Conservation (phyloP, 345 rosid genomes). For the Camelina hispida region DNA sequence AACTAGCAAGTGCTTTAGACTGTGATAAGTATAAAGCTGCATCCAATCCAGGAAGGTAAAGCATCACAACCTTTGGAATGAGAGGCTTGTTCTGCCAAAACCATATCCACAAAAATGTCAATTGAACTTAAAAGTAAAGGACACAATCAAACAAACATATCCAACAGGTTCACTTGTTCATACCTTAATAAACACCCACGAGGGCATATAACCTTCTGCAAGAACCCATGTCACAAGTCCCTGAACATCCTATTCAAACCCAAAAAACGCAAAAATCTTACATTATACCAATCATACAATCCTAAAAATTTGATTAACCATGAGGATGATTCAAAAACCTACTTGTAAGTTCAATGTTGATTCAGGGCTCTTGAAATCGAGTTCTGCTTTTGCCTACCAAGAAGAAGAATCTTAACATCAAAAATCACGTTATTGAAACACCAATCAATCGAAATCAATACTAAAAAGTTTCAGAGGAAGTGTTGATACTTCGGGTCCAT, state of each 20-base stretch:
- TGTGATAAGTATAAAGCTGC: conserved; percentile 82
- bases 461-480: background rate
- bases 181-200: conserved; percentile 93
- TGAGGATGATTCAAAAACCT: conserved; percentile 10
- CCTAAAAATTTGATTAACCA: too few species aligned
- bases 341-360: conserved; percentile 76
- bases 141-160: background rate
- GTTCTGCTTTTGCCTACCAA: conserved; percentile 81
- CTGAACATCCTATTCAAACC: conserved; percentile 72
- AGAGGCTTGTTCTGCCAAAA: conserved; percentile 88
- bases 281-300: background rate
- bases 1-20: conserved; percentile 64
- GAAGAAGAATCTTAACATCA: background rate
- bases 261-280: conserved; percentile 30
- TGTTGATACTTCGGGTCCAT: conserved; percentile 68
- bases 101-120: conserved; percentile 22
- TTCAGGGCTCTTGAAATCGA: conserved; percentile 69
- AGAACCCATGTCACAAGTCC: conserved; percentile 99
- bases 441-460: background rate
- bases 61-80: conserved; percentile 88
- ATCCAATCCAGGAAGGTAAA: conserved; percentile 92
- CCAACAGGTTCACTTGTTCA: background rate
- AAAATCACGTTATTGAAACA: background rate
- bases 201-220: conserved; percentile 88
- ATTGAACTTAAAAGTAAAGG: background rate